Conservation (phyloP, 2,329 filamentous ascomycete genomes). For the Fusarium torreyae region DNA sequence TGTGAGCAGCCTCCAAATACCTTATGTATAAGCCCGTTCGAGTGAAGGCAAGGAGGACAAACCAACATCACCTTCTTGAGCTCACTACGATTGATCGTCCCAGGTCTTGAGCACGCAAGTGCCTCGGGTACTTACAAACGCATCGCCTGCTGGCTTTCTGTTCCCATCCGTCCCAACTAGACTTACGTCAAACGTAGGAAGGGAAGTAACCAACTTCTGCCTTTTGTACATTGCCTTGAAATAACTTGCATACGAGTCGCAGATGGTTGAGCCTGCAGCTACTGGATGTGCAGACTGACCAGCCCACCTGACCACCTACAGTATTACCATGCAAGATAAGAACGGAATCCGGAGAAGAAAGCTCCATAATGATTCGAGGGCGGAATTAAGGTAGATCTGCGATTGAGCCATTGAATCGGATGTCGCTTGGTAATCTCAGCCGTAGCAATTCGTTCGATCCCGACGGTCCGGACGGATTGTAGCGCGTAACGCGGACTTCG, state of each 20-base stretch:
- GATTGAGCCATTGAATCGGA: background rate
- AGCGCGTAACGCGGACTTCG: constrained; percentile 27
- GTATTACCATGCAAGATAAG: no score
- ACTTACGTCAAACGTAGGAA: background rate
- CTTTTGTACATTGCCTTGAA: no score
- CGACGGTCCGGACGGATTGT: constrained; percentile 17
- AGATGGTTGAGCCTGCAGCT: no score
- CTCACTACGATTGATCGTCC: no score
- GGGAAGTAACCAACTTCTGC: background rate
- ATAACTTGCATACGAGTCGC: no score
- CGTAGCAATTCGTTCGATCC: background rate
- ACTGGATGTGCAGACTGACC: no score
- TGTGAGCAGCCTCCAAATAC: background rate
- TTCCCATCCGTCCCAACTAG: background rate
- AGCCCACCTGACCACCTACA: no score
- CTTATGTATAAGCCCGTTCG: background rate
- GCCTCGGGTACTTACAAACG: background rate
- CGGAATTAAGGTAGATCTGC: background rate
- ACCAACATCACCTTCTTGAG: no score
- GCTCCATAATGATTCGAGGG: background rate
- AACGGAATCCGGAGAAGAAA: background rate
- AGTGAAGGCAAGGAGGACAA: background rate
- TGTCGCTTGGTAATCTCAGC: constrained; percentile 22
- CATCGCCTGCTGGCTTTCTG: background rate
- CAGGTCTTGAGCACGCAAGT: no score